Conservation (phyloP, 352 stramenopile genomes). For the Stephanocyclus meneghinianus region DNA sequence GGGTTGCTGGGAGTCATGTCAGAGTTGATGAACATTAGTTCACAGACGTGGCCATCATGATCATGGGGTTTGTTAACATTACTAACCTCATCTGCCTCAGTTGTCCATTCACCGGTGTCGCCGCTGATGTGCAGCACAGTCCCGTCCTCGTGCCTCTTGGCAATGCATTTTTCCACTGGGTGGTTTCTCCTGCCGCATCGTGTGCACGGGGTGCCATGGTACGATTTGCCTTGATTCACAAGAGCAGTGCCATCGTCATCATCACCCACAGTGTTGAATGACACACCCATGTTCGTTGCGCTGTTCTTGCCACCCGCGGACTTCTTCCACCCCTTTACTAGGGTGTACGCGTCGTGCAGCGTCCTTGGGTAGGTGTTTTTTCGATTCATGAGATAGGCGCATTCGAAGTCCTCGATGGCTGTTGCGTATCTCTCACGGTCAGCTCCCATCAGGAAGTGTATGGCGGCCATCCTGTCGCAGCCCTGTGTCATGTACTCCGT, state of each 20-base stretch:
- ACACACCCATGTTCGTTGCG: neutral
- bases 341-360: neutral
- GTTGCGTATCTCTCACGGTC: too few species aligned
- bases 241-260: neutral
- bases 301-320: neutral
- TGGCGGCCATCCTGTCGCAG: neutral
- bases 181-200: neutral
- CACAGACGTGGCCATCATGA: neutral
- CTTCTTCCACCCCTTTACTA: neutral
- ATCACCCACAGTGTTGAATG: too few species aligned
- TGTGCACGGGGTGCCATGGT: neutral
- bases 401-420: too few species aligned
- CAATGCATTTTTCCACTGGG: neutral
- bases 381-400: neutral
- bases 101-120: neutral
- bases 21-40: neutral
- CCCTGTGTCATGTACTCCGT: neutral
- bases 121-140: neutral
- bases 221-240: neutral
- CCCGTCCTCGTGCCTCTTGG: neutral
- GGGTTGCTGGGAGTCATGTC: neutral
- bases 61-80: neutral
- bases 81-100: neutral
- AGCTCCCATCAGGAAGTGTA: too few species aligned
- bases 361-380: neutral